These are phyloP conservation scores for Coemansia brasiliensis DNA, from an alignment of 192 early-diverging fungal species.

Conservation along the genomic window DNA sequence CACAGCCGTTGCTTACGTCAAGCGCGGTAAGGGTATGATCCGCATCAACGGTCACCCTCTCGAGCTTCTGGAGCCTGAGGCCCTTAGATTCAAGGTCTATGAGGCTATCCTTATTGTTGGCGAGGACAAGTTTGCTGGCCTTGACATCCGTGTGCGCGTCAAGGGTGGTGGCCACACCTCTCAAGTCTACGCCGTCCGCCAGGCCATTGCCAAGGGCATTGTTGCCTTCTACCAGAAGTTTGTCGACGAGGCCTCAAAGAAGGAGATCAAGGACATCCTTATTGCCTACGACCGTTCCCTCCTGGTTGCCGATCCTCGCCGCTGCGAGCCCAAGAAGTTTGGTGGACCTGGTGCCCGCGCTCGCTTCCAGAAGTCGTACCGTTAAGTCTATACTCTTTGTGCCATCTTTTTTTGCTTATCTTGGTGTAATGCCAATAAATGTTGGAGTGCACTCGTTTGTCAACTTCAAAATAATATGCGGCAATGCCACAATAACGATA, in stretches of 20 bases:
- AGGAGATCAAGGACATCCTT: slow-evolving; percentile 96
- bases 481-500: background rate
- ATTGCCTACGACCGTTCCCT: slow-evolving; percentile 94
- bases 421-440: slow-evolving; percentile 45
- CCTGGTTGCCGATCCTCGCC: slow-evolving; percentile 97
- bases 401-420: slow-evolving; percentile 30
- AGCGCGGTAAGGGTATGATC: slow-evolving; percentile 95
- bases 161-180: slow-evolving; percentile 97
- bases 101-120: slow-evolving; percentile 96
- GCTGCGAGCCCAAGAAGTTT: slow-evolving; percentile 99
- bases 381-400: slow-evolving; percentile 60
- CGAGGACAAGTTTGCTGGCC: slow-evolving; percentile 92
- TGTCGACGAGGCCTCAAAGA: slow-evolving; percentile 99
- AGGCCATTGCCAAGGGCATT: slow-evolving; percentile 98
- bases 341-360: slow-evolving; percentile 99
- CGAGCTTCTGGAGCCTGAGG: slow-evolving; percentile 94
- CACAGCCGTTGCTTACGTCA: slow-evolving; percentile 98
- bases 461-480: background rate
- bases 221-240: slow-evolving; percentile 99
- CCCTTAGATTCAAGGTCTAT: slow-evolving; percentile 97
- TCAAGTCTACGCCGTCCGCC: slow-evolving; percentile 98
- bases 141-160: slow-evolving; percentile 97
- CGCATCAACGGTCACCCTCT: slow-evolving; percentile 97
- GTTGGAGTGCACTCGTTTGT: slow-evolving; percentile 24
- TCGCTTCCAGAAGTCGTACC: slow-evolving; percentile 89